These are phyloP conservation scores for Hypoxylon fragiforme DNA, from an alignment of 495 filamentous ascomycete species.

Conservation along the genomic window DNA sequence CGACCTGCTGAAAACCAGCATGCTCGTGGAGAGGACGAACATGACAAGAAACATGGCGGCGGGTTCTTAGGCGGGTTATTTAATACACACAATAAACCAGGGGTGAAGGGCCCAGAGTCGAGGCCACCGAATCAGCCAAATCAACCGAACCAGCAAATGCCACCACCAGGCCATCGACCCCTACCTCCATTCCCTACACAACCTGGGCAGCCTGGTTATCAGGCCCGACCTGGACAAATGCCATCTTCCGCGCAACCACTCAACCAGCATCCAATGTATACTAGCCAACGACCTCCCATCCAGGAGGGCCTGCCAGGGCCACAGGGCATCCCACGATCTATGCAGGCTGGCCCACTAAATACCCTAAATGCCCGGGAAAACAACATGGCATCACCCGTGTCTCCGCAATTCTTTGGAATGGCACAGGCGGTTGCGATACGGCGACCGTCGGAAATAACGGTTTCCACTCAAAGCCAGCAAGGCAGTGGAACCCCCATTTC, in stretches of 20 bases:
- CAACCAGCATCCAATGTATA: constrained; percentile 27
- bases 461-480: constrained; percentile 23
- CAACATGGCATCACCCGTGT: constrained; percentile 10
- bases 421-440: constrained; percentile 31
- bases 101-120: constrained; percentile 24
- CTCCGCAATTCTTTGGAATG: constrained; percentile 29
- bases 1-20: constrained; percentile 21
- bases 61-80: constrained; percentile 36
- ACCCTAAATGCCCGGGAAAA: constrained; percentile 1
- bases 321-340: constrained; percentile 9
- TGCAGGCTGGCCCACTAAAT: constrained; percentile 1
- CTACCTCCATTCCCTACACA: constrained; percentile 16
- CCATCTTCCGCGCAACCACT: constrained; percentile 27
- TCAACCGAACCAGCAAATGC: constrained; percentile 22
- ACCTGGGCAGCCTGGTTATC: constrained; percentile 10
- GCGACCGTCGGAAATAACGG: constrained; percentile 36
- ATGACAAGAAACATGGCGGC: constrained; percentile 29
- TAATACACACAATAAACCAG: constrained; percentile 34
- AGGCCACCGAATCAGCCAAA: constrained; percentile 29
- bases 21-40: constrained; percentile 28
- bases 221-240: constrained; percentile 32
- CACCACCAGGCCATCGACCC: constrained; percentile 17
- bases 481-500: constrained; percentile 11
- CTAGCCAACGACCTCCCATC: constrained; percentile 25
- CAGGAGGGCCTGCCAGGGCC: constrained; percentile 21